Percentiles rank a stretch among this genome's conserved stretches.
phyloP scores from a whole-genome alignment of 441 rosid genomes.

The Iberis amara region DNA sequence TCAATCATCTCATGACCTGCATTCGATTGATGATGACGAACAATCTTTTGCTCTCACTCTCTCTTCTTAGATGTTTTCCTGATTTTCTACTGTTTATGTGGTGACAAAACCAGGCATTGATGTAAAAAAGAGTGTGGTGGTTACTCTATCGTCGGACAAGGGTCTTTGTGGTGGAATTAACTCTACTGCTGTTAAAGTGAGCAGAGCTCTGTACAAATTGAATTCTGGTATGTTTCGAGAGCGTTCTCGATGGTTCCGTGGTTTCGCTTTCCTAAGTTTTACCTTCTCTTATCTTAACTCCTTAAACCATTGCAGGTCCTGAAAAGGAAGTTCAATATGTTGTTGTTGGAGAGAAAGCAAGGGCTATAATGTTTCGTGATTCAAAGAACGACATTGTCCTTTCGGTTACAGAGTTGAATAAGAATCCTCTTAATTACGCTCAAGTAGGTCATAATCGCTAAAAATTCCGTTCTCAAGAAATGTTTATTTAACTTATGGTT shows the following conservation, averaged over 20 bases:
- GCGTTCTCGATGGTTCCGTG: constrained; percentile 1
- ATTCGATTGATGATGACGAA: constrained; percentile 20
- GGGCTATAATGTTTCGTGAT: constrained; percentile 71
- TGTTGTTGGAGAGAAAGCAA: constrained; percentile 85
- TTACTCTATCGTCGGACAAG: constrained; percentile 88
- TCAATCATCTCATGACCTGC: neutral
- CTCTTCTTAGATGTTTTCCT: neutral
- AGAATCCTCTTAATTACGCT: constrained; percentile 82
- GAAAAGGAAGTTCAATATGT: constrained; percentile 79
- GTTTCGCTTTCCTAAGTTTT: constrained; percentile 3
- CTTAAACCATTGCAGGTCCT: constrained; percentile 48
- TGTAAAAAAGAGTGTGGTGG: constrained; percentile 86
- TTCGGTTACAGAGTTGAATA: constrained; percentile 66
- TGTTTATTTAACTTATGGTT: neutral
- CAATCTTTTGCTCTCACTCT: neutral
- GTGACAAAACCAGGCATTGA: constrained; percentile 51
- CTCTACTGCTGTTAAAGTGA: constrained; percentile 73
- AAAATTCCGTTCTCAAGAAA: neutral
- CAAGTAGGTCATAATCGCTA: constrained; percentile 45
- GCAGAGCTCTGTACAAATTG: constrained; percentile 70
- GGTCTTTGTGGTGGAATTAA: constrained; percentile 98
- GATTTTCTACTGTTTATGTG: constrained; percentile 1
- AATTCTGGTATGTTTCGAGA: constrained; percentile 55
- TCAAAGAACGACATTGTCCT: constrained; percentile 67
- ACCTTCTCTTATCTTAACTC: neutral